A percentile compares a stretch with the other conserved stretches of the same genome.
Conservation (phyloP, 2,329 filamentous ascomycete genomes). For the Claviceps spartinae region DNA sequence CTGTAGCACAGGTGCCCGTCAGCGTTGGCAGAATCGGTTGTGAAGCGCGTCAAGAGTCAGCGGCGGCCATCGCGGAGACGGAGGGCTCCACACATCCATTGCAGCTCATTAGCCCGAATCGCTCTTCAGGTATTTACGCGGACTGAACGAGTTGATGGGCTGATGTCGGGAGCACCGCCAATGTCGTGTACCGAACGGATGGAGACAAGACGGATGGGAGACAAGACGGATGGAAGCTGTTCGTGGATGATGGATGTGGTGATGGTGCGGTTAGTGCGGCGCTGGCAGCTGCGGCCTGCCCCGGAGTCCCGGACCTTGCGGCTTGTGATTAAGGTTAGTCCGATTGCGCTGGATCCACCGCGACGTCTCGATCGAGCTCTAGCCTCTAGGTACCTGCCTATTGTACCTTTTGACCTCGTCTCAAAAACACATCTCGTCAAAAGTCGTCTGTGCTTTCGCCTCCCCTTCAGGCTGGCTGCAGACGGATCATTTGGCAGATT, state of each 20-base stretch:
- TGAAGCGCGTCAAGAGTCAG: background rate
- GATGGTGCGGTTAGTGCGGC: too few species aligned
- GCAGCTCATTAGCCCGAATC: background rate
- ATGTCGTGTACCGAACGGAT: background rate
- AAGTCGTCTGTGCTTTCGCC: background rate
- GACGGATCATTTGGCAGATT: background rate
- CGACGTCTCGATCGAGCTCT: conserved; percentile 1
- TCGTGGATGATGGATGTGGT: background rate
- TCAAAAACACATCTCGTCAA: background rate
- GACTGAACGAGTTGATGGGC: background rate
- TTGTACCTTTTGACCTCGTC: background rate
- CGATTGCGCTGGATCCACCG: background rate
- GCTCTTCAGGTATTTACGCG: background rate
- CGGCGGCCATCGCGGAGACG: background rate
- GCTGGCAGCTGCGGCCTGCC: too few species aligned
- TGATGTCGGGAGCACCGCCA: background rate
- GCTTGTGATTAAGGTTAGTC: background rate
- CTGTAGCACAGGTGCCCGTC: background rate
- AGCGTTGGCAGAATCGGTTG: background rate
- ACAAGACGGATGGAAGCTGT: background rate
- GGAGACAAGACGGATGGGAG: background rate
- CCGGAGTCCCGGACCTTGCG: background rate
- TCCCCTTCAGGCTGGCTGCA: background rate
- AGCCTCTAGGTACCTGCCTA: too few species aligned
- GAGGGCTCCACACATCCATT: too few species aligned